Evolutionary conservation across 169 alveolate genomes (phyloP), one percentile per base, ranked within the genome.

Genomic region (Theileria parva): DNA sequence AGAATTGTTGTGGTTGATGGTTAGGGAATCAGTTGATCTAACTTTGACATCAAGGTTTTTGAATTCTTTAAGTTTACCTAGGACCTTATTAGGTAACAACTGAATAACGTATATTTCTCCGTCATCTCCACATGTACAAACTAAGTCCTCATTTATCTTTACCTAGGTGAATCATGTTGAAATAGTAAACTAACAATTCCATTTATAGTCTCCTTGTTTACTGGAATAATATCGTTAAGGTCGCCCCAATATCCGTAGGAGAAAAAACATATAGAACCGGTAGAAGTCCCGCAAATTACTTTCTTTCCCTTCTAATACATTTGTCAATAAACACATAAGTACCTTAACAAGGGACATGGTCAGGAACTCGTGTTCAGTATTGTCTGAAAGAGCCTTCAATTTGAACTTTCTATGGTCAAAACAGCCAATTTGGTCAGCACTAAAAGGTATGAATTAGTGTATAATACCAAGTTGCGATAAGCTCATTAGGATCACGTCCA

Each of bases 171-270:
- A n/a, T 19, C n/a, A 39, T 25, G 21, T 6, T 39, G 23, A 25
- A 25, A 6, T 0, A 51, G 68, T 39, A 9, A 75, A 27, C 81
- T 28, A 13, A 77, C 86, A 0, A 84, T 73, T 55, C 64, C 59
- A 17, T 84, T 77, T 19, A 84, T 32, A 59, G 81, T 77, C 19
- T 77, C 68, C 60, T 76, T 30, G 65, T 79, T 50, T 25, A 75
- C 71, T 17, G 60, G 48, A 17, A 84, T 57, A 30, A 80, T 57
- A 59, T 84, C 86, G 78, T 75, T 53, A 44, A 77, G 30, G 70
- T 75, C 86, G n/a, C 86, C 86, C 90, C 90, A 84, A 59, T n/a
- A 48, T 39, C 86, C 86, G 67, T 77, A 77, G 2, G 87, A 2
- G 51, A 84, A 84, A 28, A 84, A 61, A 72, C 83, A 84, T 0